These are phyloP conservation scores for Tilletiaria anomala DNA, from an alignment of 1,284 basidiomycete genomes.

Conservation along the genomic window DNA sequence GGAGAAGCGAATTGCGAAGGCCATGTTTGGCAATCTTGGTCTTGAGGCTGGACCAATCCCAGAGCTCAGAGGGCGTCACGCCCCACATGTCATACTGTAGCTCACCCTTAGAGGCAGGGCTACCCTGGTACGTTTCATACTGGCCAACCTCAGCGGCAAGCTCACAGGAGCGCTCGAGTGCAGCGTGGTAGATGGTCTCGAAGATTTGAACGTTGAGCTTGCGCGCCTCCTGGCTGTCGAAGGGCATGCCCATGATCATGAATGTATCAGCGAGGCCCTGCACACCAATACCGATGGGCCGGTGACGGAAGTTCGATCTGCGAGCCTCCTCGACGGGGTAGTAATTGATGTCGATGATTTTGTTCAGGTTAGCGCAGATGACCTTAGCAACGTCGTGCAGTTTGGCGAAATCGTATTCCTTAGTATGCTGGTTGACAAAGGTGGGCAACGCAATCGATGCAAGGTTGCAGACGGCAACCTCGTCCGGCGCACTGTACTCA, in stretches of 20 bases:
- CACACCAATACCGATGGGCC: slow-evolving; percentile 93
- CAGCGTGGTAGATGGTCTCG: slow-evolving; percentile 97
- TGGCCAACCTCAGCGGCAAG: slow-evolving; percentile 66
- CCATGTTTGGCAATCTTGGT: slow-evolving; percentile 74
- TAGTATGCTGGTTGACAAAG: slow-evolving; percentile 7
- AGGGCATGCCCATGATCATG: slow-evolving; percentile 91
- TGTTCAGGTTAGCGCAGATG: slow-evolving; percentile 62
- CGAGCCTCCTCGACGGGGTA: slow-evolving; percentile 86
- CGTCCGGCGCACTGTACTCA: slow-evolving; percentile 93
- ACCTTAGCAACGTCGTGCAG: slow-evolving; percentile 80
- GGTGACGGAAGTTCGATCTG: slow-evolving; percentile 89
- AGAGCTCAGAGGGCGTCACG: slow-evolving; percentile 75
- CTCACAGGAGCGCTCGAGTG: slow-evolving; percentile 80
- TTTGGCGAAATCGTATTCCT: slow-evolving; percentile 69
- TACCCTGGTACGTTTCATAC: slow-evolving; percentile 84
- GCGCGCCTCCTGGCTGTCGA: slow-evolving; percentile 77
- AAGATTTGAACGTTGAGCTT: slow-evolving; percentile 90
- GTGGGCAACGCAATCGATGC: slow-evolving; percentile 41
- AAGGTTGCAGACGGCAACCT: slow-evolving; percentile 97
- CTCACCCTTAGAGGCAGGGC: slow-evolving; percentile 72
- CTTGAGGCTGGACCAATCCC: slow-evolving; percentile 88
- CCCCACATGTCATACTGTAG: slow-evolving; percentile 95
- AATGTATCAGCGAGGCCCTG: slow-evolving; percentile 97
- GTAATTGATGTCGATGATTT: slow-evolving; percentile 78
- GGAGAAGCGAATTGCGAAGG: slow-evolving; percentile 80